Evolutionary conservation across 345 rosid genomes (phyloP), one percentile per base, ranked within the genome.

Genomic region (Brassica nigra): DNA sequence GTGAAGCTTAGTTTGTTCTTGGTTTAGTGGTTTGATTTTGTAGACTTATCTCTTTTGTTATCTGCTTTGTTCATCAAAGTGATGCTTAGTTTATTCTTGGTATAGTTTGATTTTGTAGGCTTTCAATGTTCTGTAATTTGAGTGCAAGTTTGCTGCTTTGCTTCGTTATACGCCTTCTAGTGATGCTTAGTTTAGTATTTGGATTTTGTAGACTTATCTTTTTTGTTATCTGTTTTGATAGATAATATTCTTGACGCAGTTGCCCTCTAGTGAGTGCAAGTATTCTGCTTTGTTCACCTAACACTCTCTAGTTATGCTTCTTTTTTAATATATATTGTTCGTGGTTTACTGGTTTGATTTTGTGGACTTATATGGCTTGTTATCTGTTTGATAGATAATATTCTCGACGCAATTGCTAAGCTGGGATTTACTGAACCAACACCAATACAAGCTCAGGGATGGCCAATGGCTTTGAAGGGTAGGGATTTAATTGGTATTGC

Each of bases 381-480:
- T 20, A 30, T 66, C 1, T 52, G 14, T 52, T n/a, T n/a, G 20
- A 52, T 52, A 52, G 57, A 52, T 52, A 52, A 52, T n/a, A 52
- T 52, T 4, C 57, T 52, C 8, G 57, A 52, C 57, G 57, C 57
- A 52, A 52, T 52, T 52, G 57, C 57, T 52, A 52, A 52, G 2
- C 1, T 52, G 20, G 57, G 57, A n/a, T 52, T 52, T n/a, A 52
- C 57, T 52, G 57, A 95, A 88, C 99, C 99, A 18, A 93, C 98
- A 1, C 88, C 99, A 0, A 95, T 95, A 79, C 99, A 95, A 82
- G 84, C 98, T 73, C 97, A 91, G 81, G 98, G 97, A 7, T 93
- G 97, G 98, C 98, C 99, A 0, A 91, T 95, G 99, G 99, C 98
- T 36, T 83, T 95, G 36, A 93, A 93, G 89, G 96, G 97, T 78